Base-by-base conservation (phyloP, 176 grass and related monocot species). In the Areca catechu region DNA sequence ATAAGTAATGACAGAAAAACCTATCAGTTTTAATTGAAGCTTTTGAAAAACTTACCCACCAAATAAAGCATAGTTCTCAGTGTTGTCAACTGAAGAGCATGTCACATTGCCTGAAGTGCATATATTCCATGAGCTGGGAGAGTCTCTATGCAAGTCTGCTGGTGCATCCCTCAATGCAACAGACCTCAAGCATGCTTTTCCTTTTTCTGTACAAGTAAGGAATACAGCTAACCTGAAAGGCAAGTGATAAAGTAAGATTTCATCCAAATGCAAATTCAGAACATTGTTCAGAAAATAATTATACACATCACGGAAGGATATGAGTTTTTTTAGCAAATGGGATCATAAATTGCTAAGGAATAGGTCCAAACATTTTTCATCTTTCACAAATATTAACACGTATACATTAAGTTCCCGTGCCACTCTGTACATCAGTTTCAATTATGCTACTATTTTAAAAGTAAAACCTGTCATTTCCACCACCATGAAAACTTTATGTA, bases 11-110 rank as follows among this genome's bases (percentile, higher is more conserved):
- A 9, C 34, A 14, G 34, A 43, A 43, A 65, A 16, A 66, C 12
- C 3, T 4, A 19, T 7, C 5, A 30, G 25, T 16, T 15, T 51
- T 3, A 50, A 29, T 29, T 29, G 27, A 29, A 65, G 24, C 4
- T 53, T 61, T 51, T 54, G 20, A 27, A 67, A 43, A 56, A 73
- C 87, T 56, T 70, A 98, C 93, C 93, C 93, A 80, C 93, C 87
- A 54, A 98, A 92, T 57, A 98, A 85, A n/a, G 27, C 76, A 72
- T 80, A 92, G 30, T 67, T 85, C 76, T 87, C 86, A 30, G 66
- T 78, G 80, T 70, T 68, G 84, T 91, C 76, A 10, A 98, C 53
- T 4, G 73, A 82, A 78, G 69, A 77, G 73, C 86, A 92, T 47
- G 80, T 54, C 61, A 98, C 49, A 56, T 71, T 68, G 49, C 88